phyloP scores from a whole-genome alignment of 2,329 filamentous ascomycete species.

The Arthrobotrys iridis region DNA sequence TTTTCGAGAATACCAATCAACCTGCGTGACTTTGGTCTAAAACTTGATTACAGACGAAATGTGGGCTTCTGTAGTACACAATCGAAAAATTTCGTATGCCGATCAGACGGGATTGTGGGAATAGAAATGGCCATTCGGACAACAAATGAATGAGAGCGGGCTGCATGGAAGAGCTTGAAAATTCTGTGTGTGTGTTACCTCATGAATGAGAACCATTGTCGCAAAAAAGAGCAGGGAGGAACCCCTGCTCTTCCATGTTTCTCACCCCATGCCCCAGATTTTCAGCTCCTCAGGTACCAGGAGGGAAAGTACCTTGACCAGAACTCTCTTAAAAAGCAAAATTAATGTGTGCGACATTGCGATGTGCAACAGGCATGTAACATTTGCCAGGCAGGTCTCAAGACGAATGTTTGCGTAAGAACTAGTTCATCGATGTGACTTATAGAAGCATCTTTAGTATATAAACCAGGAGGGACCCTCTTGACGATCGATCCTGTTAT shows the following conservation, averaged over 20 bases:
- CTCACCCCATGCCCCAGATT: constrained; percentile 33
- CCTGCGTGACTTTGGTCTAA: constrained; percentile 17
- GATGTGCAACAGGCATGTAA: constrained; percentile 22
- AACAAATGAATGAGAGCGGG: neutral
- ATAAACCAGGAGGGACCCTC: constrained; percentile 23
- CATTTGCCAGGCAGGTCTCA: constrained; percentile 14
- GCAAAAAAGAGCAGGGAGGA: constrained; percentile 23
- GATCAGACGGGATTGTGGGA: neutral
- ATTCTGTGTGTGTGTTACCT: constrained; percentile 35
- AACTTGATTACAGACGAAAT: constrained; percentile 12
- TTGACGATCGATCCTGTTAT: constrained; percentile 20
- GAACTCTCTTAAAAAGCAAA: constrained; percentile 31
- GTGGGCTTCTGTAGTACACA: neutral
- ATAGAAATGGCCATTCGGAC: neutral
- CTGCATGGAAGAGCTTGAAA: constrained; percentile 29
- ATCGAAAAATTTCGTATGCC: neutral
- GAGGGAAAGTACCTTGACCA: constrained; percentile 20
- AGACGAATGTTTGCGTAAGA: neutral
- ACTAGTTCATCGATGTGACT: neutral
- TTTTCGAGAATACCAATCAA: constrained; percentile 20
- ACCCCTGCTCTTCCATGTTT: constrained; percentile 25
- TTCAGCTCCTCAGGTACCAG: constrained; percentile 9
- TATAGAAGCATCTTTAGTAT: constrained; percentile 17
- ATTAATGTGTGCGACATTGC: constrained; percentile 35
- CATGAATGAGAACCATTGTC: constrained; percentile 30